Evolutionary conservation across 2,329 filamentous ascomycete genomes (phyloP), one percentile per base, ranked within the genome.

Genomic region (Fusarium goolgardi): DNA sequence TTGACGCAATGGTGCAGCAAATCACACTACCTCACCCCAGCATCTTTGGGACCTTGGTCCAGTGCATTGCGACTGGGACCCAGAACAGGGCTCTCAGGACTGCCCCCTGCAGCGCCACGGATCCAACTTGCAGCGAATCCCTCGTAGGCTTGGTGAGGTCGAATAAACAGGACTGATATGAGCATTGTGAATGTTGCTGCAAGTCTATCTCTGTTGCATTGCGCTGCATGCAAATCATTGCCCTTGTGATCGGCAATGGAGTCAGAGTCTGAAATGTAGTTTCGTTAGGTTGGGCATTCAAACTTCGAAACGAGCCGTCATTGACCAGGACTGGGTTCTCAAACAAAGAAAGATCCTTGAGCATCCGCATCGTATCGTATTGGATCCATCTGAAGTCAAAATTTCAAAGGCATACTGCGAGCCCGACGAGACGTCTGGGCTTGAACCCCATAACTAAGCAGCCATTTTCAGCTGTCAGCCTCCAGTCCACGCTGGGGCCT

Each of bases 1-100:
- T 68, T 75, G 73, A 75, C 73, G 73, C 73, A 75, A 75, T 75
- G 41, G 59, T 70, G 73, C 73, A 75, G 73, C 55, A 59, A 52
- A 64, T 60, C 70, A 51, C 61, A 59, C 69, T 65, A 58, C 55
- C 62, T 56, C 50, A 58, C 40, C 65, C 65, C 64, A 35, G 65
- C 50, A 47, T 55, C 60, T 63, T 55, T 44, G 55, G 53, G 59
- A 37, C 44, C 67, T 70, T 70, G 69, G 54, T 37, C 51, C 39
- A 58, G 56, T 46, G 55, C 45, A 41, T 50, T 55, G 56, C 59
- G 47, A 67, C 57, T 20, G 63, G 54, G 32, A 66, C 41, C 63
- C 54, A 65, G 65, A 61, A 59, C 67, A 72, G 45, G 69, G 67
- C 66, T 59, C 49, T 57, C 54, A 61, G 55, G 55, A 34, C 31